These are phyloP conservation scores for Sechiopsis laciniata DNA, from an alignment of 306 rosid genomes.

Conservation along the genomic window DNA sequence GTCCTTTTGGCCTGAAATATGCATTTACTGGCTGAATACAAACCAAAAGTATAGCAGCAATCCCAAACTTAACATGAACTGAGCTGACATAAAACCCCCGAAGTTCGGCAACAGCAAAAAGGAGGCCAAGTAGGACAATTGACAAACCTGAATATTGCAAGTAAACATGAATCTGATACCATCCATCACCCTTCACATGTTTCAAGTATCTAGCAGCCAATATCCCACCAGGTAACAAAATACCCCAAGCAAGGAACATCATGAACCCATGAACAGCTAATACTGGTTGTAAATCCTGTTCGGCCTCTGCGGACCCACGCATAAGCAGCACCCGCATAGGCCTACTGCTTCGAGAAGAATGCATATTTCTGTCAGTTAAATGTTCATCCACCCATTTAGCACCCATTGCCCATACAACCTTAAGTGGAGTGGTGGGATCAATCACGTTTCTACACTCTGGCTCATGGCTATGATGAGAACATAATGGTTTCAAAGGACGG, in stretches of 20 bases:
- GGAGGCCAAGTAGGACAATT: constrained; percentile 68
- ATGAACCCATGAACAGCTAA: constrained; percentile 88
- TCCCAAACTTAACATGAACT: constrained; percentile 69
- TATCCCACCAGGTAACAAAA: constrained; percentile 82
- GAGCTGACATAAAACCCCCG: constrained; percentile 68
- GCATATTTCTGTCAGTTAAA: constrained; percentile 72
- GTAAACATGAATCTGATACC: constrained; percentile 89
- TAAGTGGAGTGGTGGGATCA: constrained; percentile 78
- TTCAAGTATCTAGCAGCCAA: constrained; percentile 80
- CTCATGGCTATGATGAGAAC: constrained; percentile 31
- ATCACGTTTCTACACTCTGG: constrained; percentile 71
- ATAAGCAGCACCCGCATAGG: constrained; percentile 55
- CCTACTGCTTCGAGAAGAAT: constrained; percentile 68
- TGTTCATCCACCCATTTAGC: constrained; percentile 53
- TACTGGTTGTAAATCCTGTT: constrained; percentile 83
- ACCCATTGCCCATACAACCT: constrained; percentile 95
- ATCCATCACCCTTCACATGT: constrained; percentile 85
- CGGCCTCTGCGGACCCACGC: constrained; percentile 93
- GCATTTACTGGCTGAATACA: constrained; percentile 75
- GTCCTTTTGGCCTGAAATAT: constrained; percentile 51
- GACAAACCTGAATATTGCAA: constrained; percentile 84
- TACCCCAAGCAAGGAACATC: constrained; percentile 97
- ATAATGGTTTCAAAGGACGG: constrained; percentile 70
- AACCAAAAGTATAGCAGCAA: constrained; percentile 53
- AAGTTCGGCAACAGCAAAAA: constrained; percentile 90